phyloP scores from a whole-genome alignment of 108 stramenopile genomes.

The Poteriospumella lacustris region DNA sequence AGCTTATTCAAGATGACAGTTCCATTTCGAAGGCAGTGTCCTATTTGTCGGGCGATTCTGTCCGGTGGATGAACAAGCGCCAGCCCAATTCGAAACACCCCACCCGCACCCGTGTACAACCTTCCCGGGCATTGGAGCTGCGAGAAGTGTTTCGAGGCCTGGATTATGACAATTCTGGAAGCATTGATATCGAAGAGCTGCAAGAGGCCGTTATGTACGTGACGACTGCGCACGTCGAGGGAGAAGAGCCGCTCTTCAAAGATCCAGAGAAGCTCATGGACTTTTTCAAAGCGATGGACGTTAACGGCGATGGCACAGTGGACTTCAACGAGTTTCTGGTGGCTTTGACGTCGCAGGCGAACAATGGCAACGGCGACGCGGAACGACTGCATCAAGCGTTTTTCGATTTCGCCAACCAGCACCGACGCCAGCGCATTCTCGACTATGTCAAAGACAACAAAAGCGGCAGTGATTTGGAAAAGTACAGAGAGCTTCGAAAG shows the following conservation, averaged over 20 bases:
- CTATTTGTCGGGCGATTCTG: not conserved
- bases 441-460: not conserved
- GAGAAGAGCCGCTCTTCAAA: not conserved
- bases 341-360: not conserved
- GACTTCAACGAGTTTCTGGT: constrained; percentile 12
- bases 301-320: not conserved
- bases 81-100: not conserved
- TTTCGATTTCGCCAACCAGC: constrained; percentile 12
- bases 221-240: not conserved
- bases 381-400: not conserved
- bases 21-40: too few species aligned
- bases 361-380: not conserved
- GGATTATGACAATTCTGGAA: constrained; percentile 1
- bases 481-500: not conserved
- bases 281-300: constrained; percentile 1
- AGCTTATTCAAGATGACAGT: too few species aligned
- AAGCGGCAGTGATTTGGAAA: not conserved
- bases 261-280: constrained; percentile 9
- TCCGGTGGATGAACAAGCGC: constrained; percentile 13
- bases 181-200: constrained; percentile 3
- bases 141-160: constrained; percentile 3
- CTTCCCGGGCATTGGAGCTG: not conserved
- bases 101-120: not conserved
- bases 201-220: constrained; percentile 4
- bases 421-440: constrained; percentile 3